phyloP scores from a whole-genome alignment of 176 grass and related monocot genomes.

The Zoysia pacifica region DNA sequence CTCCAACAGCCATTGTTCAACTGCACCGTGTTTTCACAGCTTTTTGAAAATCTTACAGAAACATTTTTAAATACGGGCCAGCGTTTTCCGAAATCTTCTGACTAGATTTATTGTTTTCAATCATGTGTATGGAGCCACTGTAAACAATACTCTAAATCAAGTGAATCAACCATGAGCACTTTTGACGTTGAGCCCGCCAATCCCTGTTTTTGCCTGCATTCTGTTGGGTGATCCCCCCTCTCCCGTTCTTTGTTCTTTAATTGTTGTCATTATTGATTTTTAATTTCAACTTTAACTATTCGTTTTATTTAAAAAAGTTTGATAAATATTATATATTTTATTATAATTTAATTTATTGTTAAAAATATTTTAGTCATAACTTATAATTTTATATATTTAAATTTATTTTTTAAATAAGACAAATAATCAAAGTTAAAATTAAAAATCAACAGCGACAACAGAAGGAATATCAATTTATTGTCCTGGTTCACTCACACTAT shows the following conservation, averaged over 20 bases:
- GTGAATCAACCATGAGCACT: conserved; percentile 9
- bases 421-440: too few species aligned
- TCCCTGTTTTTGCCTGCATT: conserved; percentile 34
- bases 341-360: too few species aligned
- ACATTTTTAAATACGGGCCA: conserved; percentile 25
- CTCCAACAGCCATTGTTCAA: neutral
- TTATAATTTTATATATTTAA: too few species aligned
- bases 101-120: conserved; percentile 30
- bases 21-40: neutral
- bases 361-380: too few species aligned
- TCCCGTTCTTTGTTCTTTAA: too few species aligned
- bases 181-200: conserved; percentile 14
- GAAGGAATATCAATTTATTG: conserved; percentile 8
- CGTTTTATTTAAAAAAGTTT: too few species aligned
- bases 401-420: too few species aligned
- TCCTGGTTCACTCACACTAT: conserved; percentile 11
- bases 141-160: neutral
- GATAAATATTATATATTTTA: too few species aligned
- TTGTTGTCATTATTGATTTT: too few species aligned
- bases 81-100: conserved; percentile 22
- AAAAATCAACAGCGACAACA: too few species aligned
- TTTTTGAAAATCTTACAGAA: conserved; percentile 20
- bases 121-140: conserved; percentile 15
- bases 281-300: too few species aligned
- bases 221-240: too few species aligned